Evolutionary conservation across 345 rosid species (phyloP).

Genomic region (Durio zibethinus): DNA sequence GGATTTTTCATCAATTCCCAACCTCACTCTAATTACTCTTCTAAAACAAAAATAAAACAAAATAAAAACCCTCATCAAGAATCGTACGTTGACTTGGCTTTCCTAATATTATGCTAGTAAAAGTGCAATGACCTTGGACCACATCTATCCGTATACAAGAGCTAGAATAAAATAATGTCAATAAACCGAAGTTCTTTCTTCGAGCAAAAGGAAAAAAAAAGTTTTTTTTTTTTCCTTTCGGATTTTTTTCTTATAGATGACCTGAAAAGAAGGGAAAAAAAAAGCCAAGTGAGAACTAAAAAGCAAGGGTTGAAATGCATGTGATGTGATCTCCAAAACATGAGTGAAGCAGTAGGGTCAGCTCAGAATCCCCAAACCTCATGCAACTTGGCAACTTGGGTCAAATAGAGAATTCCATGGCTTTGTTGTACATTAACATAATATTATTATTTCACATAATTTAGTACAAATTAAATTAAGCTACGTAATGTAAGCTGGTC

Average conservation of each 20-base stretch:
- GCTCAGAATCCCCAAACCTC: conserved; percentile 12
- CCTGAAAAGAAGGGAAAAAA: background rate
- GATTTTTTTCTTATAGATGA: background rate
- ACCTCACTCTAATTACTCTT: background rate
- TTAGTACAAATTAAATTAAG: background rate
- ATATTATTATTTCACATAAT: background rate
- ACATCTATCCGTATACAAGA: background rate
- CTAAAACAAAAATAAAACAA: background rate
- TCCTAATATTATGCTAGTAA: background rate
- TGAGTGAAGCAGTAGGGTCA: conserved; percentile 12
- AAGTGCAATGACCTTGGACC: background rate
- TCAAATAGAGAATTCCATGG: background rate
- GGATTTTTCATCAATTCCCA: background rate
- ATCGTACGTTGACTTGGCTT: background rate
- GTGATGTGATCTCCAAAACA: conserved; percentile 7
- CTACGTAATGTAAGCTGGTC: conserved; percentile 7
- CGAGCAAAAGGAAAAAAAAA: background rate
- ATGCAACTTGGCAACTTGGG: conserved; percentile 21
- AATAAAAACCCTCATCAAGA: background rate
- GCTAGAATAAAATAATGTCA: background rate
- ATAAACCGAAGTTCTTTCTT: background rate
- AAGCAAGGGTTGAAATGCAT: background rate
- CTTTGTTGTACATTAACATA: background rate
- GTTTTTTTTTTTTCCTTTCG: background rate
- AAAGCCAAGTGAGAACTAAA: background rate